These are phyloP conservation scores for Cardamine chenopodiifolia DNA, from an alignment of 345 rosid species.

Conservation along the genomic window DNA sequence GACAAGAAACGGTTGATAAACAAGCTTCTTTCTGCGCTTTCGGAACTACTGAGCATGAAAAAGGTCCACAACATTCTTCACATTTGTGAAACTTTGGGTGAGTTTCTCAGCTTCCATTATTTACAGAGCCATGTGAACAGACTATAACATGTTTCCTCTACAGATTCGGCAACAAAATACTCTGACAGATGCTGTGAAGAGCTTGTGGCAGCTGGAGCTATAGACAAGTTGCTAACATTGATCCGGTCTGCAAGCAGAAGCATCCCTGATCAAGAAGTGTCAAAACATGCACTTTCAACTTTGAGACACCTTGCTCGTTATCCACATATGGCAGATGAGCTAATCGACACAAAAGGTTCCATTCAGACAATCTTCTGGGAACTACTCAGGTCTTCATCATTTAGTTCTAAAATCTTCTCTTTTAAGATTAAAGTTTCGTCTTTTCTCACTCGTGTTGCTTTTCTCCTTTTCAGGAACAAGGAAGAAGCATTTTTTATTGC, in stretches of 20 bases:
- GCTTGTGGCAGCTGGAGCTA: conserved; percentile 88
- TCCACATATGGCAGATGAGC: conserved; percentile 62
- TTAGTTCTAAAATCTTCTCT: not conserved
- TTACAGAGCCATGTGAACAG: conserved; percentile 9
- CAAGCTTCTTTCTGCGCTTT: conserved; percentile 75
- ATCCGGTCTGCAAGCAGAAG: conserved; percentile 79
- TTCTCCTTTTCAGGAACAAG: conserved; percentile 66
- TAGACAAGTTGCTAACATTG: conserved; percentile 58
- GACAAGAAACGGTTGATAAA: conserved; percentile 78
- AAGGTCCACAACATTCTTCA: conserved; percentile 83
- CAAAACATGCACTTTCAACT: conserved; percentile 79
- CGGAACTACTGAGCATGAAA: conserved; percentile 71
- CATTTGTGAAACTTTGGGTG: conserved; percentile 78
- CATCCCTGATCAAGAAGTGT: conserved; percentile 86
- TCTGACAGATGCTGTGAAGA: conserved; percentile 86
- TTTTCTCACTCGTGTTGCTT: not conserved
- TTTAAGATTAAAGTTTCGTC: not conserved
- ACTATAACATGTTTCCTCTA: conserved; percentile 22
- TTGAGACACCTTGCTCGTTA: conserved; percentile 72
- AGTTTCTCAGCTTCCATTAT: conserved; percentile 32
- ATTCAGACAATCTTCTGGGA: conserved; percentile 67
- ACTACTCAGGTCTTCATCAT: conserved; percentile 60
- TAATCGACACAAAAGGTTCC: conserved; percentile 58
- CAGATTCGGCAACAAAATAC: conserved; percentile 75
- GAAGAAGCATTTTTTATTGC: conserved; percentile 86